Conservation (phyloP, 1,139 yeast genomes). For the Kodamaea alishanica region DNA sequence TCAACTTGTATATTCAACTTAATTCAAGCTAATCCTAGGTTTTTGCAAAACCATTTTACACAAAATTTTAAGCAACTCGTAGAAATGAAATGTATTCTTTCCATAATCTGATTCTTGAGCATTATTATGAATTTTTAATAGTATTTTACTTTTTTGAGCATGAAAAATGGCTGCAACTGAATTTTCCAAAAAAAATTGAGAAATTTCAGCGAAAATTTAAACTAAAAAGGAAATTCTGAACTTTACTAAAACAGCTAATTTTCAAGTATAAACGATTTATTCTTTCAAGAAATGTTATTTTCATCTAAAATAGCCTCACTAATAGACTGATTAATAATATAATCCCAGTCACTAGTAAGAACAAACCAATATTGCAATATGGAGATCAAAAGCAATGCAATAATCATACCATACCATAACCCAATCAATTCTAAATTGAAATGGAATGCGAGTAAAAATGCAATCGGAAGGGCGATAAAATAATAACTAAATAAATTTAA, state of each 20-base stretch:
- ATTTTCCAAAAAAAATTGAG: too few species aligned
- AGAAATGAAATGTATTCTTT: too few species aligned
- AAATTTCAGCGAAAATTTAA: too few species aligned
- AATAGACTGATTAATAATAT: constrained; percentile 42
- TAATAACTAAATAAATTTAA: constrained; percentile 57
- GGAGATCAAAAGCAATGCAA: constrained; percentile 50
- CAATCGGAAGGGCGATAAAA: constrained; percentile 55
- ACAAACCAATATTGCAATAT: constrained; percentile 45
- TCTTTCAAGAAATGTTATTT: constrained; percentile 24
- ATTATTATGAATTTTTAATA: too few species aligned
- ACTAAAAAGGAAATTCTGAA: neutral
- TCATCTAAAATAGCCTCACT: constrained; percentile 41
- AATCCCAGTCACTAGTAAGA: constrained; percentile 53
- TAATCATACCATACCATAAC: constrained; percentile 60
- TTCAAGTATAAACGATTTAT: constrained; percentile 16
- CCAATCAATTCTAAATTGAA: constrained; percentile 47
- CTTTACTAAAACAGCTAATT: neutral
- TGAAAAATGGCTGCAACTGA: too few species aligned
- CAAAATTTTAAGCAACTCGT: too few species aligned
- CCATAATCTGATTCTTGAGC: too few species aligned
- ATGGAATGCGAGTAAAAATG: constrained; percentile 51
- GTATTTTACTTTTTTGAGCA: too few species aligned
- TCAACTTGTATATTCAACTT: too few species aligned
- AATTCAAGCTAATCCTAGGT: too few species aligned
- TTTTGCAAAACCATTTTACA: too few species aligned